Base-by-base conservation (phyloP, 495 filamentous ascomycete genomes). In the Coniosporium apollinis region DNA sequence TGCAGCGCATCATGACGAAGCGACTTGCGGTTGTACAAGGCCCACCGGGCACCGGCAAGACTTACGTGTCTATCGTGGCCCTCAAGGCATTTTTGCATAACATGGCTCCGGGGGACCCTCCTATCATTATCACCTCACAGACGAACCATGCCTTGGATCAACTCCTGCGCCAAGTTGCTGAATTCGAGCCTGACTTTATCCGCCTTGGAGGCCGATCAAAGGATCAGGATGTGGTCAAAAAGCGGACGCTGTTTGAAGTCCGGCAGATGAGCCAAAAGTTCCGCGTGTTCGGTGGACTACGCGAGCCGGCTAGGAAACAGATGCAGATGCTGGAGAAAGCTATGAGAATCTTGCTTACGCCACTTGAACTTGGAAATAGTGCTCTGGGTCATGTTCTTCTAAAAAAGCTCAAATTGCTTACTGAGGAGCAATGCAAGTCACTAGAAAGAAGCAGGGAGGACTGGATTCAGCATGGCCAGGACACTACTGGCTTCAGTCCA, bases 61-160 rank as follows among this genome's bases (percentile, higher is more conserved):
- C 85, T 0, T 73, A 73, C 42, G 72, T 82, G 0, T 86, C 82
- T 0, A 67, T 86, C 1, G 51, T 71, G 25, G 81, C 80, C 1
- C 50, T 94, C 19, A 72, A 69, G 29, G 60, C 78, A 3, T 51
- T 92, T 33, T 56, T 93, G 0, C 50, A 61, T 1, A 82, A 79
- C 36, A 66, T 72, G 60, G 38, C 41, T n/a, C 37, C 48, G 1
- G 58, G 58, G 6, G 67, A 80, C 51, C 74, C 79, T 15, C 80
- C 80, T 10, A 74, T 94, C 22, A 62, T 92, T 16, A 60, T 92
- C 4, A 65, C 83, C 0, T 81, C 82, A 17, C 81, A 94, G 43
- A 94, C 87, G 2, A 97, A 97, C 41, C 85, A 97, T 55, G 87
- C 89, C 0, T 54, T 94, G 0, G 87, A 94, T 45, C 89, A 94